Evolutionary conservation across 371 early-diverging fungal species (phyloP).

Genomic region (Mucor mucedo): DNA sequence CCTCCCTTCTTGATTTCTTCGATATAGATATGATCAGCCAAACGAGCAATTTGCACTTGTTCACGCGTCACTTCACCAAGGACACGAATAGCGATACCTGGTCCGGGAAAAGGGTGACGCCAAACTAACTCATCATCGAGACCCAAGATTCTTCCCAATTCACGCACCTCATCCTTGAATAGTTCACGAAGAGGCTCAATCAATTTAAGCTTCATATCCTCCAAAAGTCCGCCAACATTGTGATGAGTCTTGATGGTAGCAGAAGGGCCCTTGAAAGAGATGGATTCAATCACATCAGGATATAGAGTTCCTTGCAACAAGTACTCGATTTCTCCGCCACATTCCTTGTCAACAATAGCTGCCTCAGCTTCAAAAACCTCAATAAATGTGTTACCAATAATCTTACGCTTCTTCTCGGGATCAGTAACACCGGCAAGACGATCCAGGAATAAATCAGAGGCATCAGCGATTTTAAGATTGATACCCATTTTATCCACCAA

Average conservation of each 20-base stretch:
- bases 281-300: constrained; percentile 98
- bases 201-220: constrained; percentile 95
- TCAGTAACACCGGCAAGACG: constrained; percentile 91
- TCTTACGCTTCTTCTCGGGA: constrained; percentile 96
- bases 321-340: constrained; percentile 83
- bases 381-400: constrained; percentile 97
- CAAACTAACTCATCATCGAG: constrained; percentile 95
- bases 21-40: constrained; percentile 96
- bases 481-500: constrained; percentile 90
- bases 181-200: constrained; percentile 97
- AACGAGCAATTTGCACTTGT: constrained; percentile 92
- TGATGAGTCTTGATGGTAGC: constrained; percentile 99
- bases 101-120: constrained; percentile 99
- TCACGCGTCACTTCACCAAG: constrained; percentile 92
- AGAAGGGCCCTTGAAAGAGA: constrained; percentile 98
- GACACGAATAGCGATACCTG: constrained; percentile 97
- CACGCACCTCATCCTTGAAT: constrained; percentile 98
- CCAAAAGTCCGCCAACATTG: constrained; percentile 96
- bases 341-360: constrained; percentile 80
- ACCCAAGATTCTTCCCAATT: constrained; percentile 84
- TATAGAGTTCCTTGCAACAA: constrained; percentile 97
- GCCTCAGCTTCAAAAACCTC: constrained; percentile 97
- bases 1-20: constrained; percentile 97
- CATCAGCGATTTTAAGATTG: constrained; percentile 93
- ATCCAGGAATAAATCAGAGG: constrained; percentile 86